These are phyloP conservation scores for Globisporangium cylindrosporum DNA, from an alignment of 352 stramenopile species.

Conservation along the genomic window DNA sequence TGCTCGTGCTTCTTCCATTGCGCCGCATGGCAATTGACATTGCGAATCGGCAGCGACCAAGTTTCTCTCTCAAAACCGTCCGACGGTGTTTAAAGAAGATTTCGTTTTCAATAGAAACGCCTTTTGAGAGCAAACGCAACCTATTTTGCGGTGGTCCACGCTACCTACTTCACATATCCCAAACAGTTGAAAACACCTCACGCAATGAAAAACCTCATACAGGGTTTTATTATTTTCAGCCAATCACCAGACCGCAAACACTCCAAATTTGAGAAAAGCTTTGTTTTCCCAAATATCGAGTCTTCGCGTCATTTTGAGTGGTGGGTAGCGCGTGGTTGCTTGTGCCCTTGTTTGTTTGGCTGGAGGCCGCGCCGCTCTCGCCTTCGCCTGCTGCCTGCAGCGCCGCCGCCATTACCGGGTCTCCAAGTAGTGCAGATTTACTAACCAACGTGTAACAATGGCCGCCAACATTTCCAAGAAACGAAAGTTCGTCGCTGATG, in stretches of 20 bases:
- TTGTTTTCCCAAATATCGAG: neutral
- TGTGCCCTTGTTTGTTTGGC: neutral
- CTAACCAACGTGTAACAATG: constrained; percentile 47
- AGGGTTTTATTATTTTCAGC: neutral
- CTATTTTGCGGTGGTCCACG: neutral
- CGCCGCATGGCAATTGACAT: neutral
- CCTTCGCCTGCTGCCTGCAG: neutral
- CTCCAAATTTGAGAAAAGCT: neutral
- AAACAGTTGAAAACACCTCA: neutral
- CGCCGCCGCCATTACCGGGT: neutral
- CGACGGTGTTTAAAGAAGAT: no score
- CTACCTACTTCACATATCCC: neutral
- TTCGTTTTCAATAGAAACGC: no score
- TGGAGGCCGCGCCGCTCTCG: neutral
- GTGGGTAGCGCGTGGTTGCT: constrained; percentile 4
- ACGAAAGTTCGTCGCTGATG: constrained; percentile 99
- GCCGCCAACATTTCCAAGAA: constrained; percentile 97
- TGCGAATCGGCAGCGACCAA: no score
- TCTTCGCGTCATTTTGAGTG: constrained; percentile 7
- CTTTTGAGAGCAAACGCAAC: neutral
- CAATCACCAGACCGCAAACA: neutral
- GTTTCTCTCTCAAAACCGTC: no score
- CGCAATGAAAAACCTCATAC: neutral
- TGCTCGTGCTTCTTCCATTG: neutral
- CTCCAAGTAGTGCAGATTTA: constrained; percentile 16